Base-by-base conservation (phyloP, 2,329 filamentous ascomycete genomes). In the Botrytis pseudocinerea region DNA sequence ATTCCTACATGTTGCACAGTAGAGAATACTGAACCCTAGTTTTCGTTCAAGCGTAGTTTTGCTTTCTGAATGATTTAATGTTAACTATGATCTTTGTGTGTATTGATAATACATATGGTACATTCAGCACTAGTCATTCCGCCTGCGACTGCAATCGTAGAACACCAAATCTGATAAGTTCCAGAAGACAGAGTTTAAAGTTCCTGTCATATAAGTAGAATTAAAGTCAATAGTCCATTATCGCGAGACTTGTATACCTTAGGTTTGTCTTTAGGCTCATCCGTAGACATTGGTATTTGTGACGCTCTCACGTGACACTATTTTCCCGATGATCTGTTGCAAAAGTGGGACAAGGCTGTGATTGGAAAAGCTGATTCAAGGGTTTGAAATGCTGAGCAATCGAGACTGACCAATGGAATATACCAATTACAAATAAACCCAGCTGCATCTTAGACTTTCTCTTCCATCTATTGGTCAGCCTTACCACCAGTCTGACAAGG, bases 51-150 rank as follows among this genome's bases (percentile, higher is more conserved):
- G 28, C 75, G 80, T 78, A 74, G 78, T 79, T 76, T 79, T 76
- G 48, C 78, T 79, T 75, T 80, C 74, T 59, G 78, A 66, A 42
- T 79, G 79, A 76, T 51, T 80, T 76, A 75, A 75, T 80, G 74
- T 63, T 78, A 76, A 44, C 76, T 78, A 42, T 76, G 78, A n/a
- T 75, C 74, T 32, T 75, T 66, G 16, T 81, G 71, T n/a, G 78
- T 78, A 4, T 79, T 70, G 16, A 75, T 73, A 28, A 80, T 38
- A 4, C 6, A 38, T 38, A 38, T 80, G 35, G 78, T 75, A 42
- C 70, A 69, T 35, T 79, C 78, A 25, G 80, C 73, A 70, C 78
- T 77, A 40, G 78, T 78, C 22, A 76, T 75, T 44, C 79, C 79
- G 16, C 79, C 79, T 42, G 78, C 78, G 20, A 62, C 44, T 38